Evolutionary conservation across 2,329 filamentous ascomycete species (phyloP).

Genomic region (Verticillium klebahnii): DNA sequence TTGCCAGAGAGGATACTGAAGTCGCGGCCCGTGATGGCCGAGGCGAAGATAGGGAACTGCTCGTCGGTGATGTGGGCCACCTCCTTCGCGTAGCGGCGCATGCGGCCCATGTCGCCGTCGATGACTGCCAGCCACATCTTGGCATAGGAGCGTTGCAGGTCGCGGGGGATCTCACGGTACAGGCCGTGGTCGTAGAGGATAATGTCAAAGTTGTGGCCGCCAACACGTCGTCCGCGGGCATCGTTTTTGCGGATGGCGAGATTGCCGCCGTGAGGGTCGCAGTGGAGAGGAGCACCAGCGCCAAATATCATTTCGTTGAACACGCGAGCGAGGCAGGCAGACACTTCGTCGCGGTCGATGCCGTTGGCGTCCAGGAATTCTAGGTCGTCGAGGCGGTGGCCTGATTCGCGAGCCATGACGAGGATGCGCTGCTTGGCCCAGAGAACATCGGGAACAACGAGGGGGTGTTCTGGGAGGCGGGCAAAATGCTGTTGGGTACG

Average conservation of each 20-base stretch:
- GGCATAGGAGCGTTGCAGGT: constrained; percentile 79
- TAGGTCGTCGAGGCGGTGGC: constrained; percentile 83
- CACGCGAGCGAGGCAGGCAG: constrained; percentile 80
- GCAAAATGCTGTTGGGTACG: constrained; percentile 79
- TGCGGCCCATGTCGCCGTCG: constrained; percentile 76
- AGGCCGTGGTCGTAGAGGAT: constrained; percentile 96
- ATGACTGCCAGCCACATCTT: constrained; percentile 97
- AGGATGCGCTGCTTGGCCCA: constrained; percentile 87
- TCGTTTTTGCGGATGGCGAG: constrained; percentile 82
- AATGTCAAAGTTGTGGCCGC: constrained; percentile 79
- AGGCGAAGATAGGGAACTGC: constrained; percentile 92
- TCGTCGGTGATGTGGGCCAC: constrained; percentile 85
- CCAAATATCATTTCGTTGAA: constrained; percentile 99
- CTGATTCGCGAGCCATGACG: constrained; percentile 91
- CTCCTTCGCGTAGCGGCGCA: constrained; percentile 85
- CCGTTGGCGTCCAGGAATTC: constrained; percentile 77
- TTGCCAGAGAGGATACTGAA: constrained; percentile 60
- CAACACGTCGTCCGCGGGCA: constrained; percentile 41
- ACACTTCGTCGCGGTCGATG: constrained; percentile 94
- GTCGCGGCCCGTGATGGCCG: constrained; percentile 91
- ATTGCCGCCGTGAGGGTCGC: constrained; percentile 95
- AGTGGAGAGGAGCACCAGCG: constrained; percentile 81
- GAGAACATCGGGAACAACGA: constrained; percentile 84
- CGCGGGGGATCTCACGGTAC: constrained; percentile 83
- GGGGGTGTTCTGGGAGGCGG: constrained; percentile 65